phyloP scores from a whole-genome alignment of 805 yeast genomes.

The Metschnikowia cubensis region DNA sequence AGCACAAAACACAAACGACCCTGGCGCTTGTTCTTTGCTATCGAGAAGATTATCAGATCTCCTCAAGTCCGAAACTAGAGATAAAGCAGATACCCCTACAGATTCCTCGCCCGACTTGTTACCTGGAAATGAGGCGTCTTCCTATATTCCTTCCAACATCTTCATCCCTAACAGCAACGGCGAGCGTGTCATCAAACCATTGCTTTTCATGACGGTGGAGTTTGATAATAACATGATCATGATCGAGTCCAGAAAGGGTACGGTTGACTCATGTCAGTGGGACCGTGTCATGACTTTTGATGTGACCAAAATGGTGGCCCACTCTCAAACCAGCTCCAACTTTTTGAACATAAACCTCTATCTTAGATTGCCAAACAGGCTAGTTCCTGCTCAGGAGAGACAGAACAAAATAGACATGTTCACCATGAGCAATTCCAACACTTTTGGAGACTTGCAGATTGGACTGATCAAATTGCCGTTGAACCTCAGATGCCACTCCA shows the following conservation, averaged over 20 bases:
- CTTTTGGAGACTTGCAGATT: constrained; percentile 64
- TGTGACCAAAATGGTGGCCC: constrained; percentile 45
- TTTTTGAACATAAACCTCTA: constrained; percentile 71
- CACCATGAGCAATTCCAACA: constrained; percentile 33
- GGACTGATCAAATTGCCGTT: constrained; percentile 68
- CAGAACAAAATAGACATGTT: constrained; percentile 26
- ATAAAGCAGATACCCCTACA: background rate
- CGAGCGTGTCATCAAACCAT: constrained; percentile 52
- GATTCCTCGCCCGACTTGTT: constrained; percentile 21
- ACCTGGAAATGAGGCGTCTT: constrained; percentile 32
- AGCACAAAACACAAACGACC: constrained; percentile 48
- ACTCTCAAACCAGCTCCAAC: constrained; percentile 43
- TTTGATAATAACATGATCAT: constrained; percentile 92
- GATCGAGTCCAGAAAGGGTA: constrained; percentile 81
- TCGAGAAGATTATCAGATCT: constrained; percentile 12
- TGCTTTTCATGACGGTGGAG: constrained; percentile 84
- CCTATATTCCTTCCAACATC: constrained; percentile 47
- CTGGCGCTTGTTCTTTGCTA: constrained; percentile 12
- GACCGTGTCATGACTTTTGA: constrained; percentile 90
- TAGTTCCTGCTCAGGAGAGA: constrained; percentile 43
- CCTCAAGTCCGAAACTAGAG: constrained; percentile 8
- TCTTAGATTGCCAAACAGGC: constrained; percentile 67
- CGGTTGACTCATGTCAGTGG: constrained; percentile 74
- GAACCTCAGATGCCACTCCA: constrained; percentile 48
- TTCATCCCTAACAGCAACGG: constrained; percentile 47